These are phyloP conservation scores for Gynandropsis gynandra DNA, from an alignment of 345 rosid species.

Conservation along the genomic window DNA sequence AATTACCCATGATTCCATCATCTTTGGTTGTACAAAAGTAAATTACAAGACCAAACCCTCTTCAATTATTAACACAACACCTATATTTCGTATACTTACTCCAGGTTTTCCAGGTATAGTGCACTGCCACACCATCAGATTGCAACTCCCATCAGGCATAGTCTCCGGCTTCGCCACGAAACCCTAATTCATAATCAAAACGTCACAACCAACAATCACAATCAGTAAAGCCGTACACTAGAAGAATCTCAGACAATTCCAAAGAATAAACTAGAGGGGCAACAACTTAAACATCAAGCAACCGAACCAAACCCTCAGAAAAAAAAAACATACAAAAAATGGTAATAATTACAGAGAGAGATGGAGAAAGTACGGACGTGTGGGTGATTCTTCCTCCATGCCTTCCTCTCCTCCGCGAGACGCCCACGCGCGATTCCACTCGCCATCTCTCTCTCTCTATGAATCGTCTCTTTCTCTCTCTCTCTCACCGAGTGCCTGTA, in stretches of 20 bases:
- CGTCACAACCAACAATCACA: neutral
- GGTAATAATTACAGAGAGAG: neutral
- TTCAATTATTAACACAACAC: neutral
- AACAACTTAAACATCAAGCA: neutral
- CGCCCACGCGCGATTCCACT: conserved; percentile 94
- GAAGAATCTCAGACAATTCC: neutral
- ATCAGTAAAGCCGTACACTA: neutral
- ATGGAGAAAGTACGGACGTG: conserved; percentile 47
- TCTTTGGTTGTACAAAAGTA: too few relatives aligned
- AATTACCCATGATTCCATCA: conserved; percentile 14
- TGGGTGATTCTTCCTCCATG: conserved; percentile 97
- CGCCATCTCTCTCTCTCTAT: conserved; percentile 43
- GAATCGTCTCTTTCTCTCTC: neutral
- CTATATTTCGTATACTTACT: conserved; percentile 36
- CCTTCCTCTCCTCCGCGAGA: conserved; percentile 83
- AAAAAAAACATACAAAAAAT: neutral
- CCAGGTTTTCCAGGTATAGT: conserved; percentile 94
- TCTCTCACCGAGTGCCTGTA: neutral
- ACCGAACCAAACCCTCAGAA: neutral
- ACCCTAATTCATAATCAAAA: conserved; percentile 43
- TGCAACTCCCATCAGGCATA: conserved; percentile 62
- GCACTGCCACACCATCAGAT: conserved; percentile 97
- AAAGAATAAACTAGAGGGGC: neutral
- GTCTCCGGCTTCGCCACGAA: conserved; percentile 97
- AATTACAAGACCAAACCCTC: neutral